Evolutionary conservation across 768 basidiomycete species (phyloP).

Genomic region (Tricholoma flavovirens): DNA sequence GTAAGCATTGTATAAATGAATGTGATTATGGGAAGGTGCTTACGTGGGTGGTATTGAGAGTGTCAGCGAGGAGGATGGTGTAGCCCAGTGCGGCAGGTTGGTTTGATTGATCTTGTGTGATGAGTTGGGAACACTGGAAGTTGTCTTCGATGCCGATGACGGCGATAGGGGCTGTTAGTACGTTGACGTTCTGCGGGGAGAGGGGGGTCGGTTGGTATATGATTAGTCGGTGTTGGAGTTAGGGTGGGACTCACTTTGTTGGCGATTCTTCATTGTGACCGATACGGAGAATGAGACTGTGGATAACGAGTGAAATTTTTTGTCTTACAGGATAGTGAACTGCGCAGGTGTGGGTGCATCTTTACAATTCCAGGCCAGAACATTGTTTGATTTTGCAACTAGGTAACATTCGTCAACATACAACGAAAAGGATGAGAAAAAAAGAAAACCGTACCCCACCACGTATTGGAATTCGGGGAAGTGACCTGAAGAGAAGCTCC

Average conservation of each 20-base stretch:
- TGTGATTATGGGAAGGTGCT: constrained; percentile 11
- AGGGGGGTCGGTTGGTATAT: neutral
- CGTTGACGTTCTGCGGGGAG: constrained; percentile 21
- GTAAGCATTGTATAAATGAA: neutral
- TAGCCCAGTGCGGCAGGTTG: constrained; percentile 41
- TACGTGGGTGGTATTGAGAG: constrained; percentile 48
- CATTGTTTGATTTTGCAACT: constrained; percentile 57
- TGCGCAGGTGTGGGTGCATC: constrained; percentile 24
- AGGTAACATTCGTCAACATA: neutral
- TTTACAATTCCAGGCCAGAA: constrained; percentile 54
- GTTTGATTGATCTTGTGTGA: constrained; percentile 41
- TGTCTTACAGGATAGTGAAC: constrained; percentile 52
- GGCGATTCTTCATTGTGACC: constrained; percentile 29
- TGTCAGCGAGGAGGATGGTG: constrained; percentile 44
- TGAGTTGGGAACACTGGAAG: constrained; percentile 51
- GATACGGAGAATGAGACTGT: constrained; percentile 2
- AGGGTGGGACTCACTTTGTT: constrained; percentile 24
- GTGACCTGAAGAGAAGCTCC: constrained; percentile 35
- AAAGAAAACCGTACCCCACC: constrained; percentile 52
- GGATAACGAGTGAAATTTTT: constrained; percentile 3
- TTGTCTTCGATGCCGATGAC: constrained; percentile 48
- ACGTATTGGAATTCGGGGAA: constrained; percentile 37
- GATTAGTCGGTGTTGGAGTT: neutral
- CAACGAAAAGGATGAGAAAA: neutral
- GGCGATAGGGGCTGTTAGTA: constrained; percentile 37